Evolutionary conservation across 176 grass and related monocot species (phyloP).

Genomic region (Typha latifolia): DNA sequence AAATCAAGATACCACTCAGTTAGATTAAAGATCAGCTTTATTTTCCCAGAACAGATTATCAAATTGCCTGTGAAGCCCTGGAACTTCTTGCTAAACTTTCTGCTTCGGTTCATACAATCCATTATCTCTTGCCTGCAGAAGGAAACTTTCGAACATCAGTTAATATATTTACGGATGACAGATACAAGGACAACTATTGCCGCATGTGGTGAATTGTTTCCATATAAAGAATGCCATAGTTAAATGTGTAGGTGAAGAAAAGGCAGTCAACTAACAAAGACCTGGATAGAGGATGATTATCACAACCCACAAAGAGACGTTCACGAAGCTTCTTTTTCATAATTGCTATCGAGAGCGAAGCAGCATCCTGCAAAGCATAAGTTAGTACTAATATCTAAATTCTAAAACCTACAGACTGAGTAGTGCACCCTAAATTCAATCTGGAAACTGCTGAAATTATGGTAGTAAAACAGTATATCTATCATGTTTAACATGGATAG

Average conservation of each 20-base stretch:
- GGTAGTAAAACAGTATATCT: too few relatives aligned
- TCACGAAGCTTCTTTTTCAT: slow-evolving; percentile 31
- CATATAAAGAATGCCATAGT: not conserved
- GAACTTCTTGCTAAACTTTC: slow-evolving; percentile 66
- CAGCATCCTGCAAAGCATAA: slow-evolving; percentile 29
- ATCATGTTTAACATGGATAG: too few relatives aligned
- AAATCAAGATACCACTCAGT: not conserved
- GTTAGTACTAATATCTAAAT: too few relatives aligned
- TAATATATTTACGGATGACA: too few relatives aligned
- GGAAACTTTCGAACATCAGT: not conserved
- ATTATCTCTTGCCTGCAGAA: slow-evolving; percentile 80
- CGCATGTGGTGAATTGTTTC: too few relatives aligned
- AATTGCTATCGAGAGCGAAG: slow-evolving; percentile 39
- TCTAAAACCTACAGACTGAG: too few relatives aligned
- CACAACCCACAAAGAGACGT: slow-evolving; percentile 35
- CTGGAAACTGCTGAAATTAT: too few relatives aligned
- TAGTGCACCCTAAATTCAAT: too few relatives aligned
- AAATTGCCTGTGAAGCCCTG: slow-evolving; percentile 62
- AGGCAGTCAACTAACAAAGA: not conserved
- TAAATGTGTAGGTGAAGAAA: not conserved
- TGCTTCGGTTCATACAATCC: slow-evolving; percentile 63
- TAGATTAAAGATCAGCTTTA: not conserved
- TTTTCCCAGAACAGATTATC: not conserved
- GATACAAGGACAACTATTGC: too few relatives aligned
- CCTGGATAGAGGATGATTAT: slow-evolving; percentile 42